phyloP scores from a whole-genome alignment of 257 asterid genomes.

The Marsdenia floribunda region DNA sequence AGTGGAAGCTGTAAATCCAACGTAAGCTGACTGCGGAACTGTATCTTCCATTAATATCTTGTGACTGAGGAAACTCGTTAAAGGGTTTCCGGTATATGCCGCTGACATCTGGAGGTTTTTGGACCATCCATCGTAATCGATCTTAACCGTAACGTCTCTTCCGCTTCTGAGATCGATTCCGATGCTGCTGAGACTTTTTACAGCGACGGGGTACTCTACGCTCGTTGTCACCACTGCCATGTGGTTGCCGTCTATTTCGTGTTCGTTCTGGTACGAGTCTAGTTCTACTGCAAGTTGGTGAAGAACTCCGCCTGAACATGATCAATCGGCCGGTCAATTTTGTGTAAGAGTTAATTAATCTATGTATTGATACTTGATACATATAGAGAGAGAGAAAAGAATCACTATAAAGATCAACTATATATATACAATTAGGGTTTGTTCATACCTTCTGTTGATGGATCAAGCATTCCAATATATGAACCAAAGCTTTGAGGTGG shows the following conservation, averaged over 20 bases:
- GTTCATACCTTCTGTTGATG: slow-evolving; percentile 48
- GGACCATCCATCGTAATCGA: slow-evolving; percentile 52
- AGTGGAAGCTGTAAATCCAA: slow-evolving; percentile 61
- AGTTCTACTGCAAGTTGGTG: slow-evolving; percentile 56
- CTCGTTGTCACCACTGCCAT: slow-evolving; percentile 50
- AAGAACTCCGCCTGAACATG: slow-evolving; percentile 35
- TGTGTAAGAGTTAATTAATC: not conserved
- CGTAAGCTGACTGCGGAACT: slow-evolving; percentile 40
- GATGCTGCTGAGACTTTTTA: slow-evolving; percentile 36
- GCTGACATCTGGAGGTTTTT: slow-evolving; percentile 35
- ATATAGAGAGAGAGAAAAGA: too few relatives aligned
- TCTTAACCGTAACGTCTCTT: slow-evolving; percentile 27
- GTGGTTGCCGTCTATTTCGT: slow-evolving; percentile 49
- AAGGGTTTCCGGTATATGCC: slow-evolving; percentile 35
- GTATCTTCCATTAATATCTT: slow-evolving; percentile 40
- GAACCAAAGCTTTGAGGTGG: slow-evolving; percentile 59
- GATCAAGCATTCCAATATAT: slow-evolving; percentile 62
- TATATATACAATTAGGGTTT: too few relatives aligned
- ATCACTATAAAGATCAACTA: not conserved
- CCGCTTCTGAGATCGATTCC: slow-evolving; percentile 53
- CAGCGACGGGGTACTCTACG: slow-evolving; percentile 45
- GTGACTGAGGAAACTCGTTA: slow-evolving; percentile 32
- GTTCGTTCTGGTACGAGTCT: slow-evolving; percentile 53
- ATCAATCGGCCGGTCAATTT: too few relatives aligned
- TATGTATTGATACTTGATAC: not conserved